phyloP scores from a whole-genome alignment of 495 filamentous ascomycete genomes.

The Penicillium longicatenatum region DNA sequence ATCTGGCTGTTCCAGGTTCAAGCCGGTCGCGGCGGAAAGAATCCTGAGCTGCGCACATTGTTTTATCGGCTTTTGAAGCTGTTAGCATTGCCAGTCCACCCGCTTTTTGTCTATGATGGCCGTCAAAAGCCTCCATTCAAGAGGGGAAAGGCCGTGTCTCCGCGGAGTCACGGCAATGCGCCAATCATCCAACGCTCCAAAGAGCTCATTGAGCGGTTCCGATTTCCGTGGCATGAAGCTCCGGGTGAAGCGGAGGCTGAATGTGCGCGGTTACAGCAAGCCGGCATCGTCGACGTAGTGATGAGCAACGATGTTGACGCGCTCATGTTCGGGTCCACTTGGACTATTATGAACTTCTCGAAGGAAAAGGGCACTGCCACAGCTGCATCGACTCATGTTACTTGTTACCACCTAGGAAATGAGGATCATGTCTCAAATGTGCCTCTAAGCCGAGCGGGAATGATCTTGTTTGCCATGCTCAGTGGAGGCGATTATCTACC shows the following conservation, averaged over 20 bases:
- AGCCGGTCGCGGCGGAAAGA: conserved; percentile 80
- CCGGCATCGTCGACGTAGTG: conserved; percentile 89
- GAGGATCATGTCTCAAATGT: conserved; percentile 33
- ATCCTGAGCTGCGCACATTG: conserved; percentile 88
- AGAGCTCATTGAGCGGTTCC: conserved; percentile 80
- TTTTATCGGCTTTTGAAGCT: conserved; percentile 91
- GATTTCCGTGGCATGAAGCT: conserved; percentile 80
- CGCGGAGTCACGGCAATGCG: conserved; percentile 43
- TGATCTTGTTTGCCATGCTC: conserved; percentile 94
- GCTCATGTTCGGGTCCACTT: conserved; percentile 90
- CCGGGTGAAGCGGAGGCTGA: conserved; percentile 98
- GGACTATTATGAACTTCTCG: conserved; percentile 82
- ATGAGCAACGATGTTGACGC: conserved; percentile 98
- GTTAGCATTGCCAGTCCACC: conserved; percentile 75
- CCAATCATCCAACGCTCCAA: conserved; percentile 65
- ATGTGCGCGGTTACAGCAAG: conserved; percentile 82
- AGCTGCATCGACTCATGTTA: conserved; percentile 82
- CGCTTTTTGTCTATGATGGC: conserved; percentile 96
- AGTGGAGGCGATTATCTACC: conserved; percentile 95
- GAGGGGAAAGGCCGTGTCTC: conserved; percentile 58
- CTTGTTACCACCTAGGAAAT: conserved; percentile 64
- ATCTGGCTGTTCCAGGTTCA: conserved; percentile 98
- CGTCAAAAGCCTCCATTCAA: conserved; percentile 89
- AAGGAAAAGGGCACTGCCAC: conserved; percentile 63
- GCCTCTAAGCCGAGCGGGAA: conserved; percentile 77